Evolutionary conservation across 768 basidiomycete species (phyloP), one percentile per base, ranked within the genome.

Genomic region (Leccinum disarticulatum): DNA sequence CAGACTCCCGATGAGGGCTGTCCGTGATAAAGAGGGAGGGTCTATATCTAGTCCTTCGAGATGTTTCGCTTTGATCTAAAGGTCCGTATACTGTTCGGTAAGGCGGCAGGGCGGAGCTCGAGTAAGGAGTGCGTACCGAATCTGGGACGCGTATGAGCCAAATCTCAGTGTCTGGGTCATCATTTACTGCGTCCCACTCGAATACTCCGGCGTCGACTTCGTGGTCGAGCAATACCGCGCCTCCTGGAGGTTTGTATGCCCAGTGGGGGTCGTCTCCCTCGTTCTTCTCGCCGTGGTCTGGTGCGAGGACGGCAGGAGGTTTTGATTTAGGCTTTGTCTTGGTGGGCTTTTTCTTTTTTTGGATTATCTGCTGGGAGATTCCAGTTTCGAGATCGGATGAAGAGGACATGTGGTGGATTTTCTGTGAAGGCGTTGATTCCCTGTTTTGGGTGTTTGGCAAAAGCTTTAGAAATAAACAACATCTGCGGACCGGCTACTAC

Each of bases 161-260:
- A 25, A 25, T 25, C 25, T 25, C 25, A 25, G 25, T 25, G 25
- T 25, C 25, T 25, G 25, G 25, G 25, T 25, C 25, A 25, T 25
- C 25, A 25, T 25, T 25, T 1, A 25, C 25, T 25, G 25, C 25
- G 25, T 25, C 25, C 25, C 25, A 25, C 2, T 90, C 89, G 64
- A 88, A 88, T 3, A 79, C 77, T 1, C 77, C 76, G 1, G 8
- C 61, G 58, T 87, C 81, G 15, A 75, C n/a, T n/a, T n/a, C n/a
- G 58, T 80, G 73, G 52, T 84, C 77, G n/a, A 87, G 67, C 15
- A 80, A 68, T 8, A 75, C 71, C n/a, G 79, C 74, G 9, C 82
- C 86, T 2, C 72, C 60, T 7, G 88, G 88, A 0, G 88, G 86
- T 60, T 76, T 67, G 65, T 85, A 91, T 0, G 78, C 83, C 84